phyloP scores from a whole-genome alignment of 192 early-diverging fungal genomes.

The Coemansia sp. region DNA sequence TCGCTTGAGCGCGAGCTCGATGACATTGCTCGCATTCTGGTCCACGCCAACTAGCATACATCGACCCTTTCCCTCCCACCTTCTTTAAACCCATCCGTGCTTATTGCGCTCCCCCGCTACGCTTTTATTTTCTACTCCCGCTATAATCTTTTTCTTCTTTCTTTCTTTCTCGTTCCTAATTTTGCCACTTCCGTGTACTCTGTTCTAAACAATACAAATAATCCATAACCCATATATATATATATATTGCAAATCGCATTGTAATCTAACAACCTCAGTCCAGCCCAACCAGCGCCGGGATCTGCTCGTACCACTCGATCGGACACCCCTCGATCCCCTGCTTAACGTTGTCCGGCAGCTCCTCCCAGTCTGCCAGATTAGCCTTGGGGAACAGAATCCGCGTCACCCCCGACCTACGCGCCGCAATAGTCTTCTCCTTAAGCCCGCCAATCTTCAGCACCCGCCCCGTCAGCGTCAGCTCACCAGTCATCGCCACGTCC shows the following conservation, averaged over 20 bases:
- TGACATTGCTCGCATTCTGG: conserved; percentile 43
- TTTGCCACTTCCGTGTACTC: not conserved
- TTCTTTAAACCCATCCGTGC: not conserved
- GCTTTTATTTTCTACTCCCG: not conserved
- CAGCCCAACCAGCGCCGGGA: conserved; percentile 51
- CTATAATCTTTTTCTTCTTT: not conserved
- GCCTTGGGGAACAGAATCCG: conserved; percentile 87
- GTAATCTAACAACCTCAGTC: conserved; percentile 2
- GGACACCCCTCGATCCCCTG: conserved; percentile 84
- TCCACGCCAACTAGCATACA: conserved; percentile 31
- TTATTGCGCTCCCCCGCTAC: not conserved
- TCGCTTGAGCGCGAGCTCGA: conserved; percentile 48
- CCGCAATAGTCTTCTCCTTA: conserved; percentile 98
- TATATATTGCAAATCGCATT: not conserved
- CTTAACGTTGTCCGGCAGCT: conserved; percentile 87
- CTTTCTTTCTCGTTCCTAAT: not conserved
- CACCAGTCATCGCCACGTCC: conserved; percentile 97
- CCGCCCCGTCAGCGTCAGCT: conserved; percentile 95
- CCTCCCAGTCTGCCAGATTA: conserved; percentile 94
- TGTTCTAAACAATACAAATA: conserved; percentile 4
- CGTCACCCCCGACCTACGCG: conserved; percentile 87
- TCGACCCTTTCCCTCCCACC: not conserved
- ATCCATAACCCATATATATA: too few relatives aligned
- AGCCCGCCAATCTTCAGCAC: conserved; percentile 97
- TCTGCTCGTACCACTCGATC: conserved; percentile 78